Percentiles rank a stretch among this genome's conserved stretches.
Evolutionary conservation across 306 rosid genomes (phyloP).

Genomic region (Comarum palustre): DNA sequence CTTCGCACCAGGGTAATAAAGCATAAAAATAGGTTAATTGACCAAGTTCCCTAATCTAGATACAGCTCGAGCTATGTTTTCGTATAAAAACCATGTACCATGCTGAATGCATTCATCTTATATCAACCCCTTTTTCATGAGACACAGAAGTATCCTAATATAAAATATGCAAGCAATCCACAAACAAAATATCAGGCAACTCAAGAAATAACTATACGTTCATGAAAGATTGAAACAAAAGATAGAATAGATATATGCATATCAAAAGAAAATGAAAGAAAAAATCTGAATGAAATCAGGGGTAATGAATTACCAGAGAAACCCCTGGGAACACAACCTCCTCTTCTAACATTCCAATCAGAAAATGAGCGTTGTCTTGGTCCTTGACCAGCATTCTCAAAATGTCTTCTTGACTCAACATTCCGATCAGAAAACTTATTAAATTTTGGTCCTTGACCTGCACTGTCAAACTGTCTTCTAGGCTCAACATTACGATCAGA

Average conservation of each 20-base stretch:
- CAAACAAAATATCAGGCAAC: neutral
- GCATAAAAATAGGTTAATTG: neutral
- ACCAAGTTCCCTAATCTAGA: neutral
- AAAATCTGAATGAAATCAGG: neutral
- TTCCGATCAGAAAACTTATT: conserved; percentile 50
- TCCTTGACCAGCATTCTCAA: conserved; percentile 53
- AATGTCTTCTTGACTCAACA: conserved; percentile 44
- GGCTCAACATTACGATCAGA: conserved; percentile 56
- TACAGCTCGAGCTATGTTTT: neutral
- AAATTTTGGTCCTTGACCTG: conserved; percentile 48
- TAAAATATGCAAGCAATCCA: neutral
- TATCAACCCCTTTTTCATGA: neutral
- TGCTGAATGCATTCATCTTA: neutral
- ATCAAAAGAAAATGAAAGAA: neutral
- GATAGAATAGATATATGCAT: neutral
- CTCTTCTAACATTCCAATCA: conserved; percentile 60
- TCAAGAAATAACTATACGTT: neutral
- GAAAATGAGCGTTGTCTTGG: conserved; percentile 40
- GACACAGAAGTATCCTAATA: neutral
- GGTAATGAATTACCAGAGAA: conserved; percentile 47
- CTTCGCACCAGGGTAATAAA: neutral
- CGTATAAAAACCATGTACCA: neutral
- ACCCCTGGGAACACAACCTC: conserved; percentile 54
- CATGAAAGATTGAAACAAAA: neutral
- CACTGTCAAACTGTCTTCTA: conserved; percentile 45